A percentile compares a stretch with the other conserved stretches of the same genome.
Conservation (phyloP, 2,329 filamentous ascomycete species). For the Nigrospora sphaerica region DNA sequence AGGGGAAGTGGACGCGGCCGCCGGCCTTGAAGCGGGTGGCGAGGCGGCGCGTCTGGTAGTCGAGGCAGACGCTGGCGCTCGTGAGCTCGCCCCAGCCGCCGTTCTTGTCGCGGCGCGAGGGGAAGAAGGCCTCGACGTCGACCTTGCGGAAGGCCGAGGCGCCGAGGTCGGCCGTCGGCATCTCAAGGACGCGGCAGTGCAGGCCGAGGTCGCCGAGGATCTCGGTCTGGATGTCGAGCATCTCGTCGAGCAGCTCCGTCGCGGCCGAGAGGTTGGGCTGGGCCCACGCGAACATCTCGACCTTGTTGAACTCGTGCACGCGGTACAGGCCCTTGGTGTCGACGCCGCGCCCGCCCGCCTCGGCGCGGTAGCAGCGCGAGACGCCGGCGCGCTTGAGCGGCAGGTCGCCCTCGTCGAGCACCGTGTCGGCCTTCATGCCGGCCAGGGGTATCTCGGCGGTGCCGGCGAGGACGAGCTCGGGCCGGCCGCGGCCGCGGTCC, state of each 20-base stretch:
- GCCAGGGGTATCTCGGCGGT: conserved; percentile 95
- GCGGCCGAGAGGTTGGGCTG: conserved; percentile 43
- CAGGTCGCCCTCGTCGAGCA: conserved; percentile 56
- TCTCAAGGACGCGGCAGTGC: conserved; percentile 83
- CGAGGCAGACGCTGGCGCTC: conserved; percentile 82
- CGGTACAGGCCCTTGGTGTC: conserved; percentile 94
- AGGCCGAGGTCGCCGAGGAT: conserved; percentile 72
- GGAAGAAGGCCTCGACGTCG: conserved; percentile 94
- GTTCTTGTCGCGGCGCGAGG: conserved; percentile 48
- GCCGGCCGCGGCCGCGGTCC: conserved; percentile 55
- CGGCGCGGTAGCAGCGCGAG: conserved; percentile 90
- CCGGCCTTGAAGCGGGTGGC: conserved; percentile 62
- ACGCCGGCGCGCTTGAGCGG: conserved; percentile 76
- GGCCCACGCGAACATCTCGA: conserved; percentile 95
- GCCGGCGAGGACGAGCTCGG: conserved; percentile 70
- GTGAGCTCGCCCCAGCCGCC: conserved; percentile 91
- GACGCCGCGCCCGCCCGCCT: conserved; percentile 82
- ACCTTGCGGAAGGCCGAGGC: conserved; percentile 81
- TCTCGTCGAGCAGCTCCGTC: conserved; percentile 67
- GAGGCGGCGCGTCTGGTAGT: conserved; percentile 84
- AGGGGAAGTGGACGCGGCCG: conserved; percentile 64
- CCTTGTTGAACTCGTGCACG: conserved; percentile 97
- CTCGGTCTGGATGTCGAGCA: conserved; percentile 79
- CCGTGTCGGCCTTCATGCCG: conserved; percentile 74
- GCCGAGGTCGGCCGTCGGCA: conserved; percentile 84